phyloP scores from a whole-genome alignment of 108 stramenopile species.

The Cyclostephanos tholiformis region DNA sequence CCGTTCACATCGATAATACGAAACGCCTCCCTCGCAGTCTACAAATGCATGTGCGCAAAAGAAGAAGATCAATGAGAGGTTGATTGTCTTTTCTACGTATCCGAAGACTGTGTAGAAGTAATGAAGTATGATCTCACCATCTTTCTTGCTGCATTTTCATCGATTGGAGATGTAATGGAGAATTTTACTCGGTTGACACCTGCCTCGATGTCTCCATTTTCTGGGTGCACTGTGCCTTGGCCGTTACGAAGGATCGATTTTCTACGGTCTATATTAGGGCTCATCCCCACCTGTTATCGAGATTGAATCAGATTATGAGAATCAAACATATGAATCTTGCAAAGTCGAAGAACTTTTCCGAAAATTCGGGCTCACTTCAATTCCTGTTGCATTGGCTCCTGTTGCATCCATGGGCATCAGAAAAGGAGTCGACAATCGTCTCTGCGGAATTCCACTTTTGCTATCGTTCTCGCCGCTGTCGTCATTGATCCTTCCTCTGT shows the following conservation, averaged over 20 bases:
- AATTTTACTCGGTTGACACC: slow-evolving; percentile 25
- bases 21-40: slow-evolving; percentile 60
- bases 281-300: not conserved
- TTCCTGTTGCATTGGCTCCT: not conserved
- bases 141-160: slow-evolving; percentile 17
- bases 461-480: not conserved
- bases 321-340: not conserved
- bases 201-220: slow-evolving; percentile 29
- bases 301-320: not conserved
- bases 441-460: not conserved
- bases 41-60: not conserved
- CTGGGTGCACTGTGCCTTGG: slow-evolving; percentile 25
- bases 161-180: slow-evolving; percentile 11
- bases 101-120: not conserved
- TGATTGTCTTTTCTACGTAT: not conserved
- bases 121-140: slow-evolving; percentile 23
- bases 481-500: not conserved
- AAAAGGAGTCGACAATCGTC: not conserved
- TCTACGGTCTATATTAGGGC: not conserved
- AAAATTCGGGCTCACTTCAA: not conserved
- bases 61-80: not conserved
- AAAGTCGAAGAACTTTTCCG: not conserved
- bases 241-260: not conserved
- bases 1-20: slow-evolving; percentile 58
- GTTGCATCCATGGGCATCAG: slow-evolving; percentile 2